Evolutionary conservation across 805 yeast species (phyloP).

Genomic region (Barnettozyma botsteinii): DNA sequence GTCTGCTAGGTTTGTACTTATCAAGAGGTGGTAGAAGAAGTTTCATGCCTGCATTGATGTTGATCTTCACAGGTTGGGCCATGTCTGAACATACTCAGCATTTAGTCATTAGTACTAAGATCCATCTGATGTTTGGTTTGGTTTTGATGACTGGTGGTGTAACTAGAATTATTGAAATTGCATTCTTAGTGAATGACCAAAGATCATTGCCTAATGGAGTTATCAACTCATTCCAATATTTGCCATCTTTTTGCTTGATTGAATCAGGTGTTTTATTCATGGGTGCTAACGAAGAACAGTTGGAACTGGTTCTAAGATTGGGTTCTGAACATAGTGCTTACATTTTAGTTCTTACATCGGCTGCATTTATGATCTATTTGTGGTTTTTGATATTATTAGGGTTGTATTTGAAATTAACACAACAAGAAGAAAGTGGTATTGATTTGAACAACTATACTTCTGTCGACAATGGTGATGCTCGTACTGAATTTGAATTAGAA

Average conservation of each 20-base stretch:
- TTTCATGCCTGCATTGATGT: slow-evolving; percentile 73
- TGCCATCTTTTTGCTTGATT: slow-evolving; percentile 78
- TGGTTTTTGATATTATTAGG: slow-evolving; percentile 59
- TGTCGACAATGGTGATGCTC: slow-evolving; percentile 10
- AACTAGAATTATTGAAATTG: slow-evolving; percentile 70
- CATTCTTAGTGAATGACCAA: slow-evolving; percentile 65
- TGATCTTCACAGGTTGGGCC: slow-evolving; percentile 88
- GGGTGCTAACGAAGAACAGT: slow-evolving; percentile 91
- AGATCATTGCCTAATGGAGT: slow-evolving; percentile 34
- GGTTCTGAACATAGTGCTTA: slow-evolving; percentile 87
- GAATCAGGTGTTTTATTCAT: slow-evolving; percentile 79
- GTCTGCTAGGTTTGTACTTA: slow-evolving; percentile 74
- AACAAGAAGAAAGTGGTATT: slow-evolving; percentile 1
- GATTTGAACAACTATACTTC: slow-evolving; percentile 12
- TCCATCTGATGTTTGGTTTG: slow-evolving; percentile 82
- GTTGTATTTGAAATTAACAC: slow-evolving; percentile 44
- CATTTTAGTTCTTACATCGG: slow-evolving; percentile 61
- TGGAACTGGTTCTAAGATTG: slow-evolving; percentile 59
- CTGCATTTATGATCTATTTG: slow-evolving; percentile 65
- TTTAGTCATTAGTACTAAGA: slow-evolving; percentile 71
- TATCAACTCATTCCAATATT: slow-evolving; percentile 70
- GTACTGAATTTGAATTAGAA: slow-evolving; percentile 22
- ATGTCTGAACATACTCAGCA: slow-evolving; percentile 88
- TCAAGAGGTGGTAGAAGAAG: slow-evolving; percentile 64
- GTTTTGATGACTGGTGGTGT: slow-evolving; percentile 76